Evolutionary conservation across 352 stramenopile species (phyloP).

Genomic region (Globisporangium solare): DNA sequence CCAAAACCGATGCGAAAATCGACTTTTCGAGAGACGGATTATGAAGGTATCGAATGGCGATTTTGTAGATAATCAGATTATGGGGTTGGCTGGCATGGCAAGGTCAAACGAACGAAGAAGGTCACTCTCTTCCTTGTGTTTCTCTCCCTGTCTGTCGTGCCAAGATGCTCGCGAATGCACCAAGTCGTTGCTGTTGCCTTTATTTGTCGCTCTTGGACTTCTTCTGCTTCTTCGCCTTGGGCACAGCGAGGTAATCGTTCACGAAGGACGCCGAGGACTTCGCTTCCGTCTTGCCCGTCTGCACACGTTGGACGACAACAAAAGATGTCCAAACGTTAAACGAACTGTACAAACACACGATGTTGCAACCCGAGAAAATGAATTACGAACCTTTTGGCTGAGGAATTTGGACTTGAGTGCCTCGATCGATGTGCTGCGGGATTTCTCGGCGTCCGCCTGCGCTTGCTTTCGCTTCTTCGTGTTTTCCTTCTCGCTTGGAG

Average conservation of each 20-base stretch:
- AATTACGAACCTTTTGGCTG: slow-evolving; percentile 50
- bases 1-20: too few relatives aligned
- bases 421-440: slow-evolving; percentile 51
- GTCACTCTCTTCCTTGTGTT: background rate
- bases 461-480: slow-evolving; percentile 75
- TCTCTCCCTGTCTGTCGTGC: too few relatives aligned
- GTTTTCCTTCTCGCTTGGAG: slow-evolving; percentile 71
- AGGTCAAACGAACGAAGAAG: too few relatives aligned
- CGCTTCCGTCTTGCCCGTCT: slow-evolving; percentile 34
- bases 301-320: background rate
- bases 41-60: too few relatives aligned
- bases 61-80: too few relatives aligned
- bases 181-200: background rate
- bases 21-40: too few relatives aligned
- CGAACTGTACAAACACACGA: background rate
- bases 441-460: slow-evolving; percentile 34
- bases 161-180: too few relatives aligned
- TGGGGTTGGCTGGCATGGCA: too few relatives aligned
- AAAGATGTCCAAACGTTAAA: slow-evolving; percentile 3
- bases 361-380: background rate
- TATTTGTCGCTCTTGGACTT: slow-evolving; percentile 30
- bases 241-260: slow-evolving; percentile 64
- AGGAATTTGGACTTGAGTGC: slow-evolving; percentile 84
- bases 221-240: slow-evolving; percentile 54
- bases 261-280: slow-evolving; percentile 29